Evolutionary conservation across 768 basidiomycete species (phyloP).

Genomic region (Lentinula sp.): DNA sequence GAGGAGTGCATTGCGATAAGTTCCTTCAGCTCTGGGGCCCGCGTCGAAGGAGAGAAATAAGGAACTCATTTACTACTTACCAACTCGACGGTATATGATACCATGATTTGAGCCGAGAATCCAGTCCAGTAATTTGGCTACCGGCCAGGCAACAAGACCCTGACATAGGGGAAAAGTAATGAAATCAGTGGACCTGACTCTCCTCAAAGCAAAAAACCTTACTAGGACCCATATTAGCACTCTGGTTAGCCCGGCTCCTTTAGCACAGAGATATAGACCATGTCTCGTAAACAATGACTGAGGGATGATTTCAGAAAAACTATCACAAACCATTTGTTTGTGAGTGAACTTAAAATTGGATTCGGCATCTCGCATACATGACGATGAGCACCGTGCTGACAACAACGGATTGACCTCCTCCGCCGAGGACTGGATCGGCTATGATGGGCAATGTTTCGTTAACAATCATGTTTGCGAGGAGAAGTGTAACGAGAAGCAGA

Average conservation of each 20-base stretch:
- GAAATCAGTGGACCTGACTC: not conserved
- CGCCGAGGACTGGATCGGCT: constrained; percentile 63
- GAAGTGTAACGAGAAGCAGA: constrained; percentile 73
- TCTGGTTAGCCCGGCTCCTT: constrained; percentile 70
- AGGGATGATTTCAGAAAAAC: constrained; percentile 88
- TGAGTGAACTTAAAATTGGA: not conserved
- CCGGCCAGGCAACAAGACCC: constrained; percentile 79
- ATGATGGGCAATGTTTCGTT: constrained; percentile 87
- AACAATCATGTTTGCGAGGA: constrained; percentile 87
- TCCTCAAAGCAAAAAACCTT: constrained; percentile 9
- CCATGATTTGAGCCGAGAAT: constrained; percentile 81
- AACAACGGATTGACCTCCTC: constrained; percentile 70
- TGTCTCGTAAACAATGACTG: constrained; percentile 90
- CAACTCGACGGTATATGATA: constrained; percentile 80
- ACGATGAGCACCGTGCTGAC: constrained; percentile 83
- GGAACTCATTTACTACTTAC: constrained; percentile 18
- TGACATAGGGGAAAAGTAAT: constrained; percentile 16
- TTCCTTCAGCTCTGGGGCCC: constrained; percentile 66
- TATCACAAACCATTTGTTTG: constrained; percentile 20
- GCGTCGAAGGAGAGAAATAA: not conserved
- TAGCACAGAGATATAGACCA: constrained; percentile 83
- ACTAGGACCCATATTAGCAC: constrained; percentile 70
- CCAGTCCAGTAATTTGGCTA: constrained; percentile 76
- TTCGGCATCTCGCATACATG: constrained; percentile 38
- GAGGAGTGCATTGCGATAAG: constrained; percentile 84